Base-by-base conservation (phyloP, 73 alveolate genomes). In the Strombidium stylifer region DNA sequence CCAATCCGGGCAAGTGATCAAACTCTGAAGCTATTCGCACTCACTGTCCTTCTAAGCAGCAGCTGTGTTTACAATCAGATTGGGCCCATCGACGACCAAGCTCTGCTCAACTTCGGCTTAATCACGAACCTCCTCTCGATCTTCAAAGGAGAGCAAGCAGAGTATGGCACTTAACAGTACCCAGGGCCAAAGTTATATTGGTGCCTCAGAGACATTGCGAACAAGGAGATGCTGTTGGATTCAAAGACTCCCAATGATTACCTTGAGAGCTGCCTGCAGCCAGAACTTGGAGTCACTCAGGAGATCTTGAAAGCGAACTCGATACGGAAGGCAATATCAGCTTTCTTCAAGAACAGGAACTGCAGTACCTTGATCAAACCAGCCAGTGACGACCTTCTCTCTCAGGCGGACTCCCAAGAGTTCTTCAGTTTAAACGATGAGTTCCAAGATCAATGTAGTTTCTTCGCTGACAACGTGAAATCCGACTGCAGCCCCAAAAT, bases 171-270 rank as follows among this genome's bases (percentile, higher is more conserved):
- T 7, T 20, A 59, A 21, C 7, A 35, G 25, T 40, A 24, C 23
- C 18, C 44, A 21, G n/a, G n/a, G n/a, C n/a, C n/a, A n/a, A n/a
- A n/a, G n/a, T n/a, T n/a, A n/a, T n/a, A n/a, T n/a, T n/a, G n/a
- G n/a, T n/a, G 98, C 95, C 90, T 42, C 54, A 90, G 21, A 82
- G 98, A 81, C 97, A 93, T 72, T 93, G 90, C 74, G 83, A 87
- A 31, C 95, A 87, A 47, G 98, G 87, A n/a, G n/a, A n/a, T n/a
- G n/a, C n/a, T n/a, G 42, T 49, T 85, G 23, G 94, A 81, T 44
- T 94, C 93, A 14, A 52, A 73, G 57, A 75, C 92, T 24, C 87
- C 97, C 24, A 81, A 81, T 66, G 93, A 94, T 46, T 94, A 94
- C 70, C 57, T 94, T 64, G 99, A 94, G 56, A 70, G 70, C 28